Evolutionary conservation across 495 filamentous ascomycete species (phyloP).

Genomic region (Extremus antarcticus): DNA sequence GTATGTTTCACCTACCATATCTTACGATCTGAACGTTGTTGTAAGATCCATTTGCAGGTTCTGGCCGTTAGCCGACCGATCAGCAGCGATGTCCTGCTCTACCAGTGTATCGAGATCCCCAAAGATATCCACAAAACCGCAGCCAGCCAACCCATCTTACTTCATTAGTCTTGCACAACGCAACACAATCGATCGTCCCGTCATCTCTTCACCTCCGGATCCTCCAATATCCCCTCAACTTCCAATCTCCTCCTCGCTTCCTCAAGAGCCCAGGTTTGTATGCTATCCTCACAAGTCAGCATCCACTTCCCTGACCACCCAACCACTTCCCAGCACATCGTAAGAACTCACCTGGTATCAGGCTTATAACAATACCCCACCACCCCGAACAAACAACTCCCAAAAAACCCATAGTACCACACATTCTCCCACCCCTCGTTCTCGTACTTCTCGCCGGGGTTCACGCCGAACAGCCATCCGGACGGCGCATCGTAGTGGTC

Average conservation of each 20-base stretch:
- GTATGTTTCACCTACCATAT: too few species aligned
- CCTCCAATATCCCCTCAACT: conserved; percentile 82
- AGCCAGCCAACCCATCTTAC: background rate
- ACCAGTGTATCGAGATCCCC: background rate
- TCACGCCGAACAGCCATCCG: conserved; percentile 84
- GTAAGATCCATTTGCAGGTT: background rate
- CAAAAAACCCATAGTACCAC: conserved; percentile 82
- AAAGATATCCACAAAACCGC: background rate
- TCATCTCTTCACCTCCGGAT: conserved; percentile 40
- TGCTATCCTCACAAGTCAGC: conserved; percentile 44
- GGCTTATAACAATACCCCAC: conserved; percentile 94
- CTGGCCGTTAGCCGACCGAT: background rate
- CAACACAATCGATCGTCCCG: background rate
- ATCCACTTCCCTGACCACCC: background rate
- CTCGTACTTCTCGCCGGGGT: conserved; percentile 86
- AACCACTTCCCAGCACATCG: background rate
- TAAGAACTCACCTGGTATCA: conserved; percentile 81
- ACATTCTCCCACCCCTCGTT: conserved; percentile 92
- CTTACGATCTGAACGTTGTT: background rate
- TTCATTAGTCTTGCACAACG: background rate
- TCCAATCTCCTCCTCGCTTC: conserved; percentile 89
- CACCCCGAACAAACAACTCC: conserved; percentile 60
- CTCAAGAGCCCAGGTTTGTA: conserved; percentile 98
- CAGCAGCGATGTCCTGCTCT: background rate
- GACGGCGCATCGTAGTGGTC: conserved; percentile 80